Base-by-base conservation (phyloP, 2,329 filamentous ascomycete species). In the Colletotrichum trifolii region DNA sequence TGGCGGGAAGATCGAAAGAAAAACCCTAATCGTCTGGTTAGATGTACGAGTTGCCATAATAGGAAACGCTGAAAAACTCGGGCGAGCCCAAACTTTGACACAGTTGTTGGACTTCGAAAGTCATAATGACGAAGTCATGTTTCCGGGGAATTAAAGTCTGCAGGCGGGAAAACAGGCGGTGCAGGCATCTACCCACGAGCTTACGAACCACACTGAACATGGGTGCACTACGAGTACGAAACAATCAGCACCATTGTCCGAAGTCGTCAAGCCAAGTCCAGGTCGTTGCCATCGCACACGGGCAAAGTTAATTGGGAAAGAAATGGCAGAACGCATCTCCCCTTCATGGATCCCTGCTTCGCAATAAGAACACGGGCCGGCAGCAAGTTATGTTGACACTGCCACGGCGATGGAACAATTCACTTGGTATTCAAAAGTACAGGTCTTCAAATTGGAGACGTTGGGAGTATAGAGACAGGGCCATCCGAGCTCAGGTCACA, bases 1-100 rank as follows among this genome's bases (percentile, higher is more conserved):
- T 13, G 36, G 56, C 55, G 55, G 56, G 55, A 54, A 33, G 61
- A 55, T 61, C 62, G 11, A 40, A 36, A 15, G 17, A 9, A 17
- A 47, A 35, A 36, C 46, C 34, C 25, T 33, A 43, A 52, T 56
- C 25, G 35, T 46, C 6, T 63, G 63, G 63, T 47, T 40, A 48
- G 47, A 48, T 49, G 43, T 66, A 66, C 63, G 63, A 66, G 38
- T 57, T 63, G 10, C 58, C 63, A 3, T 8, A 43, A 36, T 25
- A n/a, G 53, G 53, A 57, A 49, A 53, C 13, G 15, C 45, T 53
- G 39, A 12, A 39, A 39, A 63, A 36, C 35, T 48, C 38, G 47
- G 63, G 39, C 35, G 47, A 43, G 38, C 33, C 38, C 15, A 11
- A 36, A 42, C 33, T 7, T 53, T 40, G n/a, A 46, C 35, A 11